Percentiles rank a stretch among this genome's conserved stretches.
These are phyloP conservation scores for Pezicula radicicola DNA, from an alignment of 2,329 filamentous ascomycete species.

Conservation along the genomic window DNA sequence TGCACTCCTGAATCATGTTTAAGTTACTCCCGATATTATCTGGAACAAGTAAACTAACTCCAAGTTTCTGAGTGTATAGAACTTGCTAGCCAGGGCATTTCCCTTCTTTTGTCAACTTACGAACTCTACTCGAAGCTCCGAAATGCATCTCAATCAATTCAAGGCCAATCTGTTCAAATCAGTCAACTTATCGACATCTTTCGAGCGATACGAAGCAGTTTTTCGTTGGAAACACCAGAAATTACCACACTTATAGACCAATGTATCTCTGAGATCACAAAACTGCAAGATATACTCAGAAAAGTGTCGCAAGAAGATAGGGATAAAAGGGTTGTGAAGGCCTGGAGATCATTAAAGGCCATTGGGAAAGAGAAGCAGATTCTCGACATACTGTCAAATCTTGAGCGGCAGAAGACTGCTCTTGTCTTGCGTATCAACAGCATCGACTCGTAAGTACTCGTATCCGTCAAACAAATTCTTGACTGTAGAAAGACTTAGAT, in stretches of 20 bases:
- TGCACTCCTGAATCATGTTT: no score
- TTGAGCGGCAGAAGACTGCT: neutral
- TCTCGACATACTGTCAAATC: neutral
- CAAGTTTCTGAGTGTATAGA: no score
- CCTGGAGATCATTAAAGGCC: neutral
- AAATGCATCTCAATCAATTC: neutral
- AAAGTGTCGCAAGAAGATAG: no score
- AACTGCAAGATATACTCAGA: no score
- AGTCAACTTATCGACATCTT: neutral
- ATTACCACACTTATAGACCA: no score
- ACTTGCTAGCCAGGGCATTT: no score
- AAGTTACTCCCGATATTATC: no score
- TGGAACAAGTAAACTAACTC: no score
- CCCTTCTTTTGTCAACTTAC: no score
- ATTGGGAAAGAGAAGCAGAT: neutral
- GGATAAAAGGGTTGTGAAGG: no score
- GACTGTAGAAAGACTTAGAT: neutral
- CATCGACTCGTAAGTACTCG: neutral
- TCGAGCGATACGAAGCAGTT: neutral
- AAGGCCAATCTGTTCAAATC: neutral
- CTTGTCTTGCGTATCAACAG: neutral
- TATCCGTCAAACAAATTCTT: neutral
- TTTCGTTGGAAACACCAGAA: neutral
- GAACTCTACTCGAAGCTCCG: neutral
- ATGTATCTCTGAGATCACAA: no score